These are phyloP conservation scores for Daldinia childiae DNA, from an alignment of 495 filamentous ascomycete genomes.

Conservation along the genomic window DNA sequence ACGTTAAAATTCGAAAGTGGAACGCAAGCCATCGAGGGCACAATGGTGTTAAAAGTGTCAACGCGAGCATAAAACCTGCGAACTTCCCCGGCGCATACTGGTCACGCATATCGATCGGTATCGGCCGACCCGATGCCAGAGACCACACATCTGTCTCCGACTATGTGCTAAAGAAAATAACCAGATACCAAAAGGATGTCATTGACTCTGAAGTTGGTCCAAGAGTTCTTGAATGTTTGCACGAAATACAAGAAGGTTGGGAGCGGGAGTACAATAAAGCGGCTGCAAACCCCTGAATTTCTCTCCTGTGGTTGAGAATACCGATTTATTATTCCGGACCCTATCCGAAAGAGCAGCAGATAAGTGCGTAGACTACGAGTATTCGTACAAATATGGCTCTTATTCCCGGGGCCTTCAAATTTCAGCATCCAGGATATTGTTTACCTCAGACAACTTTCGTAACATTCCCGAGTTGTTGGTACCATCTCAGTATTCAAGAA, in stretches of 20 bases:
- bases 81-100: constrained; percentile 41
- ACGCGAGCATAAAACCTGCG: constrained; percentile 55
- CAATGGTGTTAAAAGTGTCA: constrained; percentile 78
- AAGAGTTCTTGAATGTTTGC: constrained; percentile 61
- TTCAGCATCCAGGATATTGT: too few relatives aligned
- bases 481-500: too few relatives aligned
- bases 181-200: constrained; percentile 53
- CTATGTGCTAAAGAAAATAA: constrained; percentile 76
- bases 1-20: constrained; percentile 65
- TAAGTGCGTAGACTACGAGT: not conserved
- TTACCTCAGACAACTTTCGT: not conserved
- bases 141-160: constrained; percentile 65
- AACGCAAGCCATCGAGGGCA: constrained; percentile 75
- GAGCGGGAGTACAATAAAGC: constrained; percentile 13
- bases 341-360: not conserved
- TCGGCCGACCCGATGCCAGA: constrained; percentile 71
- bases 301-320: too few relatives aligned
- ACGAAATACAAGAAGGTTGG: constrained; percentile 56
- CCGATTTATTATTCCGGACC: not conserved
- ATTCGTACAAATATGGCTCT: not conserved
- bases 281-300: not conserved
- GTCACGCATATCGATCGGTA: constrained; percentile 71
- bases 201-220: constrained; percentile 61
- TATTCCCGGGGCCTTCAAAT: too few relatives aligned
- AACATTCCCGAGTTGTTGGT: not conserved